Evolutionary conservation across 805 yeast genomes (phyloP).

Genomic region (Teunomyces aglyptinius): DNA sequence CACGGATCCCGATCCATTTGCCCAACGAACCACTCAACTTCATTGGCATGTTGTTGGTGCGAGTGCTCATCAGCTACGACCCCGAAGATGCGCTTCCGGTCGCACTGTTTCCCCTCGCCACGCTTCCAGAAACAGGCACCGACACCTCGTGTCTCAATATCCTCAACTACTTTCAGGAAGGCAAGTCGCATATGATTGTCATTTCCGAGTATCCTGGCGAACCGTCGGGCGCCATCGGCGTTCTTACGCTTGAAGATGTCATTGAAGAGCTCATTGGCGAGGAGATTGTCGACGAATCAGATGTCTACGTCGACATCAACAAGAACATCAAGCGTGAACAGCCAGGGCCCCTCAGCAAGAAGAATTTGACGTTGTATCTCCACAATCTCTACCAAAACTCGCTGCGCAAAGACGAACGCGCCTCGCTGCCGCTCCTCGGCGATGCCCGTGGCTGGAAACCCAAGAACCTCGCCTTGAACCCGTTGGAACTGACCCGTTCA

Average conservation of each 20-base stretch:
- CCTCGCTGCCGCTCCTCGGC: conserved; percentile 8
- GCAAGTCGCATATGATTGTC: conserved; percentile 95
- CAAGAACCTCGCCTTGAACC: conserved; percentile 67
- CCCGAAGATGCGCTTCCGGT: conserved; percentile 95
- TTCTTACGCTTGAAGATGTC: conserved; percentile 93
- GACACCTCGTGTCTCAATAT: conserved; percentile 93
- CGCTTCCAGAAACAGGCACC: conserved; percentile 89
- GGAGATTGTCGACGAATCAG: conserved; percentile 95
- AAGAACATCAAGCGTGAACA: conserved; percentile 75
- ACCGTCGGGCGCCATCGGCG: conserved; percentile 83
- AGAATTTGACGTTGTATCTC: conserved; percentile 66
- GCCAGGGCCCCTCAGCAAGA: conserved; percentile 73
- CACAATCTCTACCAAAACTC: conserved; percentile 53
- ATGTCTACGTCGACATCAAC: conserved; percentile 88
- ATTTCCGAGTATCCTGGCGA: conserved; percentile 85
- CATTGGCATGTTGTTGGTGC: conserved; percentile 91
- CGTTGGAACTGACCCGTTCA: conserved; percentile 60
- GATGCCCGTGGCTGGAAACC: conserved; percentile 43
- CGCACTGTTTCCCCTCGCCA: conserved; percentile 90
- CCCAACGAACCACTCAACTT: conserved; percentile 89
- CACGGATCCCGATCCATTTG: conserved; percentile 89
- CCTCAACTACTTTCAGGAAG: conserved; percentile 94
- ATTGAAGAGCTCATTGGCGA: conserved; percentile 97
- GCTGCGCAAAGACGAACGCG: conserved; percentile 24
- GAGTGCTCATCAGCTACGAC: conserved; percentile 90